Evolutionary conservation across 2,329 filamentous ascomycete genomes (phyloP), one percentile per base, ranked within the genome.

Genomic region (Madurella fahalii): DNA sequence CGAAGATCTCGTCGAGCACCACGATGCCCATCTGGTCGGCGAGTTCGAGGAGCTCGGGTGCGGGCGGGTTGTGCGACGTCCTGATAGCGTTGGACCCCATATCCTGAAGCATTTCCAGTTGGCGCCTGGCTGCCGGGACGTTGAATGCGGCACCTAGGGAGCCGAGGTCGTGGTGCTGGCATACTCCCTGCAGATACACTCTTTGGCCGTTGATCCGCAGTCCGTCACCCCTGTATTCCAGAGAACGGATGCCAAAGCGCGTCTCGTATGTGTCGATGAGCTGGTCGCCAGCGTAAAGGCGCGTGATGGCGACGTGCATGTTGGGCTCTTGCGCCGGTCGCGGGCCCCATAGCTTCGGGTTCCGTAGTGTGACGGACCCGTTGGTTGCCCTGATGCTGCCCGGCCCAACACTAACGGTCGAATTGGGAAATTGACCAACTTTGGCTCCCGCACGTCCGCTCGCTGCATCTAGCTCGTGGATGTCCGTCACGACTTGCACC

Each of bases 1-100:
- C 79, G 58, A 81, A 82, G 16, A 79, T 74, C 65, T 82, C 79
- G 57, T 80, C 75, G 39, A 81, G 64, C 3, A 81, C 74, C 3
- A 82, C 46, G 54, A 81, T 73, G 0, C 78, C 78, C 63, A 77
- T 65, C 1, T 67, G 63, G 60, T 82, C 79, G 1, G 77, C 71
- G 7, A 81, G 60, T 9, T 79, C 73, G 1, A 82, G 69, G 0
- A 80, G 64, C 56, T 80, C 78, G 0, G 76, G 69, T 0, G 77
- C 77, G 0, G 78, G 78, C 0, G 77, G 77, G 63, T 81, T 81
- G 63, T 82, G 79, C 0, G 77, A 73, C 20, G 74, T 80, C 3
- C 78, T 72, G 3, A 81, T 66, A 0, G 75, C 73, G 55, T 81
- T 81, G 58, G 61, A 63, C 9, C 79, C 79, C 68, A 81, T 71